Evolutionary conservation across 257 asterid species (phyloP).

Genomic region (Fraxinus cuspidata): DNA sequence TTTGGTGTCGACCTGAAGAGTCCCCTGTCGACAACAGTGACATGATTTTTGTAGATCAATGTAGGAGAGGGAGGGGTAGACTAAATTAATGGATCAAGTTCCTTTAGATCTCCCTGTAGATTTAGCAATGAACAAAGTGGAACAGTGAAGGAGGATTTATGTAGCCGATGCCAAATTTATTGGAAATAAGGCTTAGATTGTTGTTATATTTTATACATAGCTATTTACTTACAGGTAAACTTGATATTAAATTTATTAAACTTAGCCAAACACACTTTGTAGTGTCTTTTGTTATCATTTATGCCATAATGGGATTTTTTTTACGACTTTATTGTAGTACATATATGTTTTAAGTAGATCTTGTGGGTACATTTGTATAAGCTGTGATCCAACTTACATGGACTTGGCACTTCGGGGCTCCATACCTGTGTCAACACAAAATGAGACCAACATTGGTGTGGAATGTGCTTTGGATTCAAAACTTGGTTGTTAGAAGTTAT

Average conservation of each 20-base stretch:
- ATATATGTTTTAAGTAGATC: slow-evolving; percentile 3
- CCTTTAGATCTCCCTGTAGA: neutral
- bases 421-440: neutral
- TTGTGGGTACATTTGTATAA: slow-evolving; percentile 4
- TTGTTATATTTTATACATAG: neutral
- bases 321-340: neutral
- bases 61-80: neutral
- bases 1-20: neutral
- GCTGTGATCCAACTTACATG: neutral
- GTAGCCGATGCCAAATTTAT: neutral
- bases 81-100: neutral
- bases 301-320: neutral
- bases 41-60: neutral
- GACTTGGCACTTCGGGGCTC: neutral
- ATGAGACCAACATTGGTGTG: neutral
- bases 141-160: neutral
- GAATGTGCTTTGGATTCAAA: neutral
- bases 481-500: neutral
- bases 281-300: slow-evolving; percentile 9
- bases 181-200: neutral
- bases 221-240: neutral
- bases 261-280: neutral
- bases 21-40: neutral
- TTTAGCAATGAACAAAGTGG: neutral
- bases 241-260: neutral